Evolutionary conservation across 2,329 filamentous ascomycete species (phyloP).

Genomic region (Alternaria dauci): DNA sequence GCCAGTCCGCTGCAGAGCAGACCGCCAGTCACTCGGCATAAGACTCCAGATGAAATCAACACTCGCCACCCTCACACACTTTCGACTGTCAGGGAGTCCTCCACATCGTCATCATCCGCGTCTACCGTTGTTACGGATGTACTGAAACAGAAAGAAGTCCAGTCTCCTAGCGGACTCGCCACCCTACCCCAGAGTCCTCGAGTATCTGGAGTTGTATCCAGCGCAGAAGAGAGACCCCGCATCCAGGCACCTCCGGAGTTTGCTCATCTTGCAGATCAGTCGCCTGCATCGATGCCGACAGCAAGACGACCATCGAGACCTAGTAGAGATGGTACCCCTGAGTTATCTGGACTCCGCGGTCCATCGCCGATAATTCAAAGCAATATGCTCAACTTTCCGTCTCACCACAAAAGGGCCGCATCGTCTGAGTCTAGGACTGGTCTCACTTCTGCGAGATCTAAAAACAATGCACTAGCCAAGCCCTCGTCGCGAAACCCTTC

Average conservation of each 20-base stretch:
- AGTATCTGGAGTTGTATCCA: slow-evolving; percentile 12
- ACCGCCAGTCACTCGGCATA: slow-evolving; percentile 68
- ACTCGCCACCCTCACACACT: slow-evolving; percentile 65
- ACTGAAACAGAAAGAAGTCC: slow-evolving; percentile 54
- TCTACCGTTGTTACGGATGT: slow-evolving; percentile 70
- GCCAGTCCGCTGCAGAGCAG: slow-evolving; percentile 64
- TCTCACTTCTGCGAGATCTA: slow-evolving; percentile 27
- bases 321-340: slow-evolving; percentile 57
- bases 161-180: slow-evolving; percentile 37
- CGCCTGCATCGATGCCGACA: slow-evolving; percentile 56
- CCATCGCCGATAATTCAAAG: slow-evolving; percentile 65
- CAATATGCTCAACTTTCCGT: slow-evolving; percentile 60
- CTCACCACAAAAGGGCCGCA: slow-evolving; percentile 60
- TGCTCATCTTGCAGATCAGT: slow-evolving; percentile 69
- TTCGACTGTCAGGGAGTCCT: slow-evolving; percentile 72
- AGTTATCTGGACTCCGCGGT: slow-evolving; percentile 54
- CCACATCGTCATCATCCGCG: slow-evolving; percentile 75
- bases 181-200: slow-evolving; percentile 64
- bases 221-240: slow-evolving; percentile 20
- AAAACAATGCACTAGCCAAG: slow-evolving; percentile 40
- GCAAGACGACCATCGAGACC: slow-evolving; percentile 57
- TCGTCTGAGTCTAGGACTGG: slow-evolving; percentile 56
- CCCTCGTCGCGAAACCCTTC: slow-evolving; percentile 51
- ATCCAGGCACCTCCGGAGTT: slow-evolving; percentile 49
- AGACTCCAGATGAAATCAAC: slow-evolving; percentile 61